Conservation (phyloP, 31 red algal species). For the Odonthalia washingtoniensis region DNA sequence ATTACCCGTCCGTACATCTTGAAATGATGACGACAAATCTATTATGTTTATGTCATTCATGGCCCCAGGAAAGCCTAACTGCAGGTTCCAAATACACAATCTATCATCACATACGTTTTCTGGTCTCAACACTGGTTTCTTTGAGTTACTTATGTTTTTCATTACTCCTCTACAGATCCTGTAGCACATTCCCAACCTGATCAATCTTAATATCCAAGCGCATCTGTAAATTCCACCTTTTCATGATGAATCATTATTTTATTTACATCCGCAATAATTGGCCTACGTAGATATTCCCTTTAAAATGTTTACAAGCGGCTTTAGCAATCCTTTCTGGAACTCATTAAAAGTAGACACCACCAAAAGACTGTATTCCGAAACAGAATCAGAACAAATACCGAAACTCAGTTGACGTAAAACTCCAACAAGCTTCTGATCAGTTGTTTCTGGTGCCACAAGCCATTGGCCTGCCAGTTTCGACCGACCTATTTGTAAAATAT, state of each 20-base stretch:
- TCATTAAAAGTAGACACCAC: no score
- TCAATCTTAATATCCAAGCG: conserved; percentile 20
- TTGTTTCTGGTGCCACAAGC: no score
- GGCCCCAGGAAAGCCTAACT: conserved; percentile 23
- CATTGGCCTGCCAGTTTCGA: no score
- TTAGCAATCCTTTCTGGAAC: no score
- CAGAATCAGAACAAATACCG: no score
- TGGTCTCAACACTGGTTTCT: neutral
- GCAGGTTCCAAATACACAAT: conserved; percentile 37
- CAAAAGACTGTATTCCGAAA: no score
- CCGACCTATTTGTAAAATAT: no score
- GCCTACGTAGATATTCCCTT: conserved; percentile 10
- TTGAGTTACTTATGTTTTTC: neutral
- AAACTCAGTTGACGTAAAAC: no score
- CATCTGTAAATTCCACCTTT: neutral
- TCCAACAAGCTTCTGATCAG: no score
- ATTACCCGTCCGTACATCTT: neutral
- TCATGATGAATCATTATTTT: neutral
- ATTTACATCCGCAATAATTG: neutral
- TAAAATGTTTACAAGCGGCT: no score
- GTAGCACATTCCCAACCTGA: neutral
- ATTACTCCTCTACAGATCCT: conserved; percentile 1
- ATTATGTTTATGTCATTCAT: conserved; percentile 27
- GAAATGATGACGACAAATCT: conserved; percentile 12
- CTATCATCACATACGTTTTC: conserved; percentile 20